Evolutionary conservation across 2,329 filamentous ascomycete species (phyloP), one percentile per base, ranked within the genome.

Genomic region (Penicillium sp.): DNA sequence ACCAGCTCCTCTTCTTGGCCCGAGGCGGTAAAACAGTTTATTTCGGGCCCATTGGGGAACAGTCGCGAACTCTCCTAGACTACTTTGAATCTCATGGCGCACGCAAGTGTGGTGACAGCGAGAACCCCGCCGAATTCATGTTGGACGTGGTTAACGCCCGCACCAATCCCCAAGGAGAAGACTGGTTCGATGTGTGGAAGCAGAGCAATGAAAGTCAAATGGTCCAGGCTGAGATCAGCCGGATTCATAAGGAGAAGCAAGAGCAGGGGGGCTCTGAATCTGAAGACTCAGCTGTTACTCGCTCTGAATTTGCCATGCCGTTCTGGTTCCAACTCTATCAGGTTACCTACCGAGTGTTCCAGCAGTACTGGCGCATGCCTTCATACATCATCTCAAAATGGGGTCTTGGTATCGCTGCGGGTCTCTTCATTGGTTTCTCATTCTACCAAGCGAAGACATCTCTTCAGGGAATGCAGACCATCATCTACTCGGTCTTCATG

Each of bases 301-400:
- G 88, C 75, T 84, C 86, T 65, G 91, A 95, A 71, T 96, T 95
- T 62, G 92, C 92, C 4, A 89, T 91, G 24, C 85, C 90, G 0
- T 90, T 94, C 72, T 73, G 67, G 59, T 73, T 79, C 7, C 92
- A 96, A 76, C 78, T 94, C 30, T 78, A 76, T 55, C 83, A 87
- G 70, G 90, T 93, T 60, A 85, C 85, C 5, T 76, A 84, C 67
- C 91, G 92, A 70, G 90, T 94, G 26, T 94, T 94, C 81, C 86
- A 93, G 75, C 91, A 96, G 75, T 95, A 94, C 84, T 96, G 92
- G 92, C 89, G 92, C 62, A 92, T 89, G 2, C 92, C 92, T 0
- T 85, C 87, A 2, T 95, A 96, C 80, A 91, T 96, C 74, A 93
- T 93, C 79, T 88, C 90, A 68, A 96, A 96, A 81, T 78, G 85